These are phyloP conservation scores for Trichosporon coremiiforme DNA, from an alignment of 1,284 basidiomycete genomes.

Conservation along the genomic window DNA sequence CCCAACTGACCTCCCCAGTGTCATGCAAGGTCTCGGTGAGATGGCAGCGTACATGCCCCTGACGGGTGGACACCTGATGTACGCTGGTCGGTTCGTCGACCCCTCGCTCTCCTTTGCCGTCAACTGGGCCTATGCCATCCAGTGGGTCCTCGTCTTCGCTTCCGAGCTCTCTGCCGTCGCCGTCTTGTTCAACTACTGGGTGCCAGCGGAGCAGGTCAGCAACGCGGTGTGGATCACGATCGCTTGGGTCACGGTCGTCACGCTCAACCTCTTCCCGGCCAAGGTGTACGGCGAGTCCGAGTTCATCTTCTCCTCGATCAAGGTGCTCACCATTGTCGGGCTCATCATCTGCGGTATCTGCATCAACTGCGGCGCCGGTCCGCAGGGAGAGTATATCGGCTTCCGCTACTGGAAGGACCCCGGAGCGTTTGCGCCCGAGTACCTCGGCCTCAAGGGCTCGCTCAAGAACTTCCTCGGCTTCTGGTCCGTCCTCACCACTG, in stretches of 20 bases:
- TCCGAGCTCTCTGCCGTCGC: slow-evolving; percentile 33
- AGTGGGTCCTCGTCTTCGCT: slow-evolving; percentile 4
- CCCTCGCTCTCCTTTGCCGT: slow-evolving; percentile 43
- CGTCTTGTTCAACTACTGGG: slow-evolving; percentile 37
- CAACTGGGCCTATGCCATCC: slow-evolving; percentile 30
- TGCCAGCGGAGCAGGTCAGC: slow-evolving; percentile 32
- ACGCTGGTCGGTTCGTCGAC: slow-evolving; percentile 59
- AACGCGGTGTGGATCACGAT: slow-evolving; percentile 35
- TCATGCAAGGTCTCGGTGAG: slow-evolving; percentile 36
- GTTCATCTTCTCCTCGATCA: slow-evolving; percentile 64
- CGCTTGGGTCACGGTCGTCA: slow-evolving; percentile 68
- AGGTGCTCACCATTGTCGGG: slow-evolving; percentile 71
- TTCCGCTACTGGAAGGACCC: slow-evolving; percentile 59
- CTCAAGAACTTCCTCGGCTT: slow-evolving; percentile 41
- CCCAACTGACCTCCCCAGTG: background rate
- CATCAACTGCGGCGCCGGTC: slow-evolving; percentile 60
- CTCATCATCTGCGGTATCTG: slow-evolving; percentile 64
- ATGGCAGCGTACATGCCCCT: slow-evolving; percentile 49
- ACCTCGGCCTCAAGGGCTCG: slow-evolving; percentile 57
- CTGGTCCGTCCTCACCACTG: slow-evolving; percentile 12
- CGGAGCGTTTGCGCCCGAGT: slow-evolving; percentile 46
- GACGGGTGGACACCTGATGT: slow-evolving; percentile 69
- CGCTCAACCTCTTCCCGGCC: slow-evolving; percentile 31
- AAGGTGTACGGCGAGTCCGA: slow-evolving; percentile 52
- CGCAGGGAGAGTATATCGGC: slow-evolving; percentile 51